phyloP scores from a whole-genome alignment of 116 monocot species.

The Phalaenopsis hybrid region DNA sequence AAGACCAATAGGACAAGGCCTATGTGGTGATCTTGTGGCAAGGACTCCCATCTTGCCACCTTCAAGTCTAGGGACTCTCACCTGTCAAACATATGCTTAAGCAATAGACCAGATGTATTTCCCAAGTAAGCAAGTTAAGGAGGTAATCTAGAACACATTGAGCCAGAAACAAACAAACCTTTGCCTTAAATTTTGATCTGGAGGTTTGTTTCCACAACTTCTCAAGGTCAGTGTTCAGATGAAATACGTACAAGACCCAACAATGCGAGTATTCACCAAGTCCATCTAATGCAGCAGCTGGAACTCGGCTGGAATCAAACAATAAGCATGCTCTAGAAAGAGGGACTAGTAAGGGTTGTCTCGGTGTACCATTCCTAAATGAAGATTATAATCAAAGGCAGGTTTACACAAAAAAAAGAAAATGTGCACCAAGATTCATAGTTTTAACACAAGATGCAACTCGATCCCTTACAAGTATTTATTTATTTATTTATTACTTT shows the following conservation, averaged over 20 bases:
- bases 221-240: constrained; percentile 89
- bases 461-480: background rate
- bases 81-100: constrained; percentile 31
- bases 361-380: constrained; percentile 94
- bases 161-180: constrained; percentile 32
- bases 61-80: constrained; percentile 87
- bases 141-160: background rate
- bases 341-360: constrained; percentile 82
- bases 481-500: background rate
- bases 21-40: constrained; percentile 90
- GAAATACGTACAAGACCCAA: constrained; percentile 91
- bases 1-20: constrained; percentile 93
- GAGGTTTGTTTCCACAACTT: constrained; percentile 80
- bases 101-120: background rate
- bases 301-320: constrained; percentile 54
- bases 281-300: constrained; percentile 65
- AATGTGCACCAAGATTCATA: background rate
- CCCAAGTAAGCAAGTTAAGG: background rate
- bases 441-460: background rate
- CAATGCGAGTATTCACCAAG: constrained; percentile 80
- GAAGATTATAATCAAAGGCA: background rate
- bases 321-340: constrained; percentile 78
- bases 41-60: constrained; percentile 88
- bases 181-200: constrained; percentile 85
- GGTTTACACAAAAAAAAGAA: background rate